Conservation (phyloP, 495 filamentous ascomycete genomes). For the Talaromyces ruber region DNA sequence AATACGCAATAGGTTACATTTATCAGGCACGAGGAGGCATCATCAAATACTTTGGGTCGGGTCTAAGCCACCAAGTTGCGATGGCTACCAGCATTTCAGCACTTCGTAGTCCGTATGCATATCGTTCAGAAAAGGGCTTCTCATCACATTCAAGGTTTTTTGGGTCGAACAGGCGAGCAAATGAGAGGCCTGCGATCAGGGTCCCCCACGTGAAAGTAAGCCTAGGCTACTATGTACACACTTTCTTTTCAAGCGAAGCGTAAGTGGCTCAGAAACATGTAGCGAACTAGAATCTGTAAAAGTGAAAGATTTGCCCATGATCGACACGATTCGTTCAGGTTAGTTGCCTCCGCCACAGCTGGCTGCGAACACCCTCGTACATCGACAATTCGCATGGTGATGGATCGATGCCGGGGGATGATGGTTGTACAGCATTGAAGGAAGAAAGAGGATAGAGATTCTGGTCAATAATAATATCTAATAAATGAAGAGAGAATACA, state of each 20-base stretch:
- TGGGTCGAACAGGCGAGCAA: neutral
- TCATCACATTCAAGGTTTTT: neutral
- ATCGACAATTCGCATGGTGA: neutral
- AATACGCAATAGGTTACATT: neutral
- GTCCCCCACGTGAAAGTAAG: neutral
- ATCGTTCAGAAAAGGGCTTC: neutral
- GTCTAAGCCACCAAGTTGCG: neutral
- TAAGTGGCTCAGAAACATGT: neutral
- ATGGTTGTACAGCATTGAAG: neutral
- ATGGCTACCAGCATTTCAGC: neutral
- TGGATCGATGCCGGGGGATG: neutral
- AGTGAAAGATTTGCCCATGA: neutral
- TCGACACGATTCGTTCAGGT: neutral
- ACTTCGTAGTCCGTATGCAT: neutral
- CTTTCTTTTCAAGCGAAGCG: neutral
- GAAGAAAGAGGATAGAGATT: neutral
- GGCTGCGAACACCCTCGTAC: neutral
- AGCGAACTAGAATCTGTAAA: neutral
- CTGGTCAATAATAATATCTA: too few relatives aligned
- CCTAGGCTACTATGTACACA: neutral
- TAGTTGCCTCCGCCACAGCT: neutral
- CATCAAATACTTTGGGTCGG: neutral
- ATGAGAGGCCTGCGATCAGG: neutral
- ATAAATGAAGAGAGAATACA: too few relatives aligned
- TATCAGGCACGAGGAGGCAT: neutral